These are phyloP conservation scores for Metschnikowia cubensis DNA, from an alignment of 805 yeast genomes.

Conservation along the genomic window DNA sequence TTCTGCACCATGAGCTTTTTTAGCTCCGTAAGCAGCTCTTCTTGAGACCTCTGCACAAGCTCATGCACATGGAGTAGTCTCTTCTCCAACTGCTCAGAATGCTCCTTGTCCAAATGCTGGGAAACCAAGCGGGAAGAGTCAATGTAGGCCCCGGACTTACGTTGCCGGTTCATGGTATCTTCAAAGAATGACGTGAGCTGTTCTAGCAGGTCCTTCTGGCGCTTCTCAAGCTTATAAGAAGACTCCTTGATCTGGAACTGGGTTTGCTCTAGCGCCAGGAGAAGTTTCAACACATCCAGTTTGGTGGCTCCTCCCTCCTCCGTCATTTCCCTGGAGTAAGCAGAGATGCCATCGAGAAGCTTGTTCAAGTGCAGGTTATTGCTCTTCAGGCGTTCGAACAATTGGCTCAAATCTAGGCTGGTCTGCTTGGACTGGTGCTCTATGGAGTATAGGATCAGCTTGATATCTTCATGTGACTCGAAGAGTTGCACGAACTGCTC, in stretches of 20 bases:
- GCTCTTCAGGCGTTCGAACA: constrained; percentile 38
- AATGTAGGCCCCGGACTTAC: not conserved
- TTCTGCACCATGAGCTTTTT: not conserved
- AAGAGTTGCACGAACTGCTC: constrained; percentile 32
- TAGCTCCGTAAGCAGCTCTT: not conserved
- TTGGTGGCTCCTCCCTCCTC: constrained; percentile 36
- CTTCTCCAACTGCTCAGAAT: not conserved
- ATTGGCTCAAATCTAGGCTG: constrained; percentile 32
- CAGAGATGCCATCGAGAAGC: constrained; percentile 31
- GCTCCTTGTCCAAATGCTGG: constrained; percentile 1
- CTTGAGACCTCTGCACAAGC: not conserved
- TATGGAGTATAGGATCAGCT: constrained; percentile 26
- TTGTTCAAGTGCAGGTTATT: constrained; percentile 36
- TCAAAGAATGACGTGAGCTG: not conserved
- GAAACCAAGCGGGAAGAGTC: not conserved
- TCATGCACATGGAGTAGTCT: not conserved
- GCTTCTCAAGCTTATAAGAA: not conserved
- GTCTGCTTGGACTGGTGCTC: constrained; percentile 36
- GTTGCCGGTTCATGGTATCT: not conserved
- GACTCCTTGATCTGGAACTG: not conserved
- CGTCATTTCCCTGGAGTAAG: constrained; percentile 32
- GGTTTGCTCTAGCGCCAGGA: constrained; percentile 17
- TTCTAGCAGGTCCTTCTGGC: not conserved
- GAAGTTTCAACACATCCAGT: constrained; percentile 23
- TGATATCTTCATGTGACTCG: constrained; percentile 24